Base-by-base conservation (phyloP, 2,329 filamentous ascomycete genomes). In the Alternaria gaisen region DNA sequence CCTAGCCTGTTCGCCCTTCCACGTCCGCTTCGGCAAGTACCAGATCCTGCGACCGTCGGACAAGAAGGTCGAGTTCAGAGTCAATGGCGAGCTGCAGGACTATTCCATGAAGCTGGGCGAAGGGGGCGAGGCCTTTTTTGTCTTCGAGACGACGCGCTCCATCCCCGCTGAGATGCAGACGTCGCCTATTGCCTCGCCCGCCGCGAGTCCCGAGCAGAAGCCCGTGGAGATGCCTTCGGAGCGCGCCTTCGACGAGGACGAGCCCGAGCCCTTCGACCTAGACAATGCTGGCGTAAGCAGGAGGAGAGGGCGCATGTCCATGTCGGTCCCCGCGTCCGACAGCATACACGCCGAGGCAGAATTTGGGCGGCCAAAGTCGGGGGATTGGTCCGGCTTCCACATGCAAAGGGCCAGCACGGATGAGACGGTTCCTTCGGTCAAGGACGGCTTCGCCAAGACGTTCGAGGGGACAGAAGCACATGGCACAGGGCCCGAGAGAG, bases 61-160 rank as follows among this genome's bases (percentile, higher is more conserved):
- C 81, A 99, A 99, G 83, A 99, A 98, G 87, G 95, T 99, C 74
- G 94, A 98, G 81, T 99, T 99, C 82, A 87, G 87, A 71, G 94
- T 99, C 85, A 99, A 99, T 84, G 91, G 92, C 73, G 82, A 87
- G 63, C 96, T 95, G 80, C 93, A 97, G 78, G 86, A 95, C 69
- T 97, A 97, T 83, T 89, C 95, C 47, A 99, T 99, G 95, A 99
- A 99, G 82, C 86, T 99, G 20, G 95, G 95, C 44, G 95, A 99
- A 77, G 95, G 93, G 53, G 95, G 95, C 67, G 95, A 99, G 82
- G 95, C 95, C 26, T 99, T 99, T 82, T 99, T 99, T 80, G 93
- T 99, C 66, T 98, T 99, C 74, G 93, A 98, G 82, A 99, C 95
- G 9, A 91, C 90, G 54, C 92, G 94, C 69, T 90, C 88, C 72